Evolutionary conservation across 768 basidiomycete genomes (phyloP).

Genomic region (Podaxis pistillaris): DNA sequence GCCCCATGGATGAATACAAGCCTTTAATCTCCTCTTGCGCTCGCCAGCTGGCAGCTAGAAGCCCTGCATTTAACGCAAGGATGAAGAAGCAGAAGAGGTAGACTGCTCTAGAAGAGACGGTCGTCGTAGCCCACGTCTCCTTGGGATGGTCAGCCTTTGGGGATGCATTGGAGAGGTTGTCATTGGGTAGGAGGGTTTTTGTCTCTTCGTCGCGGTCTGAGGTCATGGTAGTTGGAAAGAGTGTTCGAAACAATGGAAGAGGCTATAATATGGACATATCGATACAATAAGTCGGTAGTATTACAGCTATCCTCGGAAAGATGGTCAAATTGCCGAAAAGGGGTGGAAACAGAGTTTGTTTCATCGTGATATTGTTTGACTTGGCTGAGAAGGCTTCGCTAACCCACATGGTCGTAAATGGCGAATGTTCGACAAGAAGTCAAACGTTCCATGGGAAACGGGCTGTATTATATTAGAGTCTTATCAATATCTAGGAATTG

Average conservation of each 20-base stretch:
- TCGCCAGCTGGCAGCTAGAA: constrained; percentile 8
- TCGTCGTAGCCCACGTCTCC: not conserved
- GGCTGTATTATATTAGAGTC: constrained; percentile 4
- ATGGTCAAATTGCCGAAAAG: not conserved
- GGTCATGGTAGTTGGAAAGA: constrained; percentile 5
- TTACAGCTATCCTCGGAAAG: not conserved
- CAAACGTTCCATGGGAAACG: constrained; percentile 9
- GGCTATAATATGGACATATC: constrained; percentile 5
- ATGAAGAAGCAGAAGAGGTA: constrained; percentile 7
- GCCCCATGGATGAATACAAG: constrained; percentile 3
- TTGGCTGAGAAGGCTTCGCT: not conserved
- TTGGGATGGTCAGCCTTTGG: not conserved
- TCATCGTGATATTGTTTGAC: not conserved
- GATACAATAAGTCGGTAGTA: constrained; percentile 3
- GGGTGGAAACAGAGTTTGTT: constrained; percentile 3
- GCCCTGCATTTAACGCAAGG: not conserved
- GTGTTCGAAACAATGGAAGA: not conserved
- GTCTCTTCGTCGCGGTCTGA: constrained; percentile 8
- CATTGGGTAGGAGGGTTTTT: constrained; percentile 1
- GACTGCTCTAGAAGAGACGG: not conserved
- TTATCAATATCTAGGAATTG: not conserved
- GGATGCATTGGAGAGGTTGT: not conserved
- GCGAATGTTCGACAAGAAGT: not conserved
- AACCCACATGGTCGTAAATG: constrained; percentile 1
- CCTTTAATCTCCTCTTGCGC: constrained; percentile 2